phyloP scores from a whole-genome alignment of 2,329 filamentous ascomycete species.

The Pseudopithomyces chartarum region DNA sequence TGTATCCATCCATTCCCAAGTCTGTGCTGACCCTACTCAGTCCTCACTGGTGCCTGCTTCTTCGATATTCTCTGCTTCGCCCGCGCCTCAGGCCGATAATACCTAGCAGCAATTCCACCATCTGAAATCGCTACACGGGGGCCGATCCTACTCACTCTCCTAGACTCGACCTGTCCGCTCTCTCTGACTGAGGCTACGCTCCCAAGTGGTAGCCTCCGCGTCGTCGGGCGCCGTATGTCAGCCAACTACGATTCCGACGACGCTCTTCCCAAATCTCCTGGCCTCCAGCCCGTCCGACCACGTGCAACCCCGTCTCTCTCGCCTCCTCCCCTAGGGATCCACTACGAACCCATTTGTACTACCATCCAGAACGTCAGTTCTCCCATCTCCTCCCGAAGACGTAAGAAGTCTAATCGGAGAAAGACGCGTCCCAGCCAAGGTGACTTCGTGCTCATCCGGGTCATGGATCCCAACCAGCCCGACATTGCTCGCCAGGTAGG shows the following conservation, averaged over 20 bases:
- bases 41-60: neutral
- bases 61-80: neutral
- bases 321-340: conserved; percentile 48
- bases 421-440: conserved; percentile 64
- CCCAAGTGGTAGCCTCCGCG: conserved; percentile 21
- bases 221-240: conserved; percentile 33
- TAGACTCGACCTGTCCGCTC: neutral
- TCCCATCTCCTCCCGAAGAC: conserved; percentile 51
- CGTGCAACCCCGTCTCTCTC: conserved; percentile 59
- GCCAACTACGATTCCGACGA: conserved; percentile 55
- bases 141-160: neutral
- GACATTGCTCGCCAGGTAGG: conserved; percentile 67
- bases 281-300: conserved; percentile 49
- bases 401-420: conserved; percentile 53
- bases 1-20: neutral
- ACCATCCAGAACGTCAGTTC: conserved; percentile 44
- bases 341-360: conserved; percentile 22
- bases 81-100: neutral
- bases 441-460: conserved; percentile 70
- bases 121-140: neutral
- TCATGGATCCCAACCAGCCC: conserved; percentile 67
- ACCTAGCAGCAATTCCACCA: neutral
- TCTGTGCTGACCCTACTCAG: conserved; percentile 4
- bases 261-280: conserved; percentile 49
- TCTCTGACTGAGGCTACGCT: conserved; percentile 22